Base-by-base conservation (phyloP, 2,329 filamentous ascomycete genomes). In the Fusarium brachygibbosum region DNA sequence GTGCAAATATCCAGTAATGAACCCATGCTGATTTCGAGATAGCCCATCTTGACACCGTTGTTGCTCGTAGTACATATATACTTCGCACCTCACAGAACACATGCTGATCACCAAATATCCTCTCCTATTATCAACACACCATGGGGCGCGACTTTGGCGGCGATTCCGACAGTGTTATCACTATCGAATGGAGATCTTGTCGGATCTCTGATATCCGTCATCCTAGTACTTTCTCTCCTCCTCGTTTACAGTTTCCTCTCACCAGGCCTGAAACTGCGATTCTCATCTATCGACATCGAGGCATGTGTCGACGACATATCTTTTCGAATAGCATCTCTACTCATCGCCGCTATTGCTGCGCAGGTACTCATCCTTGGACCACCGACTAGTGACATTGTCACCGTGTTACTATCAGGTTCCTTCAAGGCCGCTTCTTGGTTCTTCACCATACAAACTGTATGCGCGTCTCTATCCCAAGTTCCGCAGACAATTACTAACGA, bases 381-480 rank as follows among this genome's bases (percentile, higher is more conserved):
- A 3, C 70, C 71, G 1, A 62, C 55, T 6, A 65, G 54, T 5
- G 41, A 68, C 1, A 7, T 74, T 12, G 34, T 60, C 4, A 35
- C 66, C 2, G 66, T 68, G 0, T 9, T 80, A 1, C 16, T 66
- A 0, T 38, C 79, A 3, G 79, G 76, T 0, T 23, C 75, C 0
- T 45, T 66, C 0, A 82, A 82, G 23, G 76, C 77, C 0, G 58
- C 72, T 1, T 69, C 75, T 3, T 83, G 81, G 80, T 79, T 74
- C 54, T 81, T 78, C 29, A 70, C 68, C 0, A 74, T 78, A 5
- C 73, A 75, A 42, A 65, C 74, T 10, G 79, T 82, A 68, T 7
- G 77, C 68, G 2, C 6, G 6, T 9, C 2, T 3, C 0, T 0
- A 9, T 2, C 11, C 2, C 6, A 23, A 5, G 0, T n/a, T 0